These are phyloP conservation scores for Amoebophrya sp. DNA, from an alignment of 169 alveolate species.

Conservation along the genomic window DNA sequence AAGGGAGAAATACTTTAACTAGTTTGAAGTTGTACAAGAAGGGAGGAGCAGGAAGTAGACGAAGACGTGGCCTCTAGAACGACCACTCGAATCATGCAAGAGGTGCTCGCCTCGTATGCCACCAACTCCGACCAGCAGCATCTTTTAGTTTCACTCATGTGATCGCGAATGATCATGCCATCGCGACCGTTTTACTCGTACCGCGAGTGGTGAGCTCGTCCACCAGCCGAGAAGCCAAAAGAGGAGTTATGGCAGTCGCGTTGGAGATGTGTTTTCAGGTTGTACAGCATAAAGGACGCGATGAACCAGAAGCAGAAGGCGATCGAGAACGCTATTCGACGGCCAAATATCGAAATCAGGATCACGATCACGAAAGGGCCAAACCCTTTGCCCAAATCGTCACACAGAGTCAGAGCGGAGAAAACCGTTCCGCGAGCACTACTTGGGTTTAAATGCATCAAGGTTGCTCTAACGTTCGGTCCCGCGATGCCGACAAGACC, in stretches of 20 bases:
- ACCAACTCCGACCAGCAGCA: no score
- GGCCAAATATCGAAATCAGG: constrained; percentile 13
- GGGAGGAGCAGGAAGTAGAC: no score
- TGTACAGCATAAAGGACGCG: neutral
- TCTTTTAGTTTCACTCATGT: neutral
- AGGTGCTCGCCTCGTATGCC: no score
- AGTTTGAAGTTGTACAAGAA: no score
- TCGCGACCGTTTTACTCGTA: neutral
- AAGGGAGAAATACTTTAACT: no score
- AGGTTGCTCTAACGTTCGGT: neutral
- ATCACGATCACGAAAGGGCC: neutral
- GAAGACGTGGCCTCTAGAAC: no score
- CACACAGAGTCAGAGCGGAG: constrained; percentile 21
- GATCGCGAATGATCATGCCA: neutral
- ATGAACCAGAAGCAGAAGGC: constrained; percentile 30
- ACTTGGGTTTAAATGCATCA: constrained; percentile 4
- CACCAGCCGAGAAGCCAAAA: neutral
- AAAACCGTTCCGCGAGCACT: constrained; percentile 14
- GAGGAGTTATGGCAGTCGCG: neutral
- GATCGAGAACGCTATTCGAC: constrained; percentile 22
- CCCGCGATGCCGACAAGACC: constrained; percentile 26
- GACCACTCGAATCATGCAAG: no score
- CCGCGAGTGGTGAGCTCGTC: neutral
- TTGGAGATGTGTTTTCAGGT: neutral
- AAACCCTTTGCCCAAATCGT: constrained; percentile 30